Percentiles rank a stretch among this genome's conserved stretches.
Evolutionary conservation across 768 basidiomycete species (phyloP).

Genomic region (Termitomyces titanicus): DNA sequence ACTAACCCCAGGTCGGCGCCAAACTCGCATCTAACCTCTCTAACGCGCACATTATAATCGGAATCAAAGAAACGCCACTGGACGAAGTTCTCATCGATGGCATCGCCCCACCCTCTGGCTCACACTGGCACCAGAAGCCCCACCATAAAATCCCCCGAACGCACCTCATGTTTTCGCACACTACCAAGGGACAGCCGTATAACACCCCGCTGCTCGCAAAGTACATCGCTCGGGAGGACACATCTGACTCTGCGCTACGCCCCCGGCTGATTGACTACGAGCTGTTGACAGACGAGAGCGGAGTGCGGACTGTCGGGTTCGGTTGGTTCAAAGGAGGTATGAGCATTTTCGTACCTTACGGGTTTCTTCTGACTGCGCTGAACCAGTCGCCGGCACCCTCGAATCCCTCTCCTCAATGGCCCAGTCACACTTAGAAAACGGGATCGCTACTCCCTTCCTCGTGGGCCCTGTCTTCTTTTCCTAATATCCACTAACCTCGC

Average conservation of each 20-base stretch:
- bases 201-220: constrained; percentile 75
- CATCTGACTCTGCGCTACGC: too few species aligned
- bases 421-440: constrained; percentile 72
- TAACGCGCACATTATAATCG: constrained; percentile 72
- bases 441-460: constrained; percentile 80
- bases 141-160: constrained; percentile 43
- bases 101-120: constrained; percentile 24
- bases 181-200: constrained; percentile 82
- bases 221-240: constrained; percentile 18
- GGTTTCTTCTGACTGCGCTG: too few species aligned
- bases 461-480: constrained; percentile 23
- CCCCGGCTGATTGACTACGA: constrained; percentile 83
- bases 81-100: constrained; percentile 46
- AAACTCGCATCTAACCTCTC: constrained; percentile 54
- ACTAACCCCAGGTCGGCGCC: constrained; percentile 84
- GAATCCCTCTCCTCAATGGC: constrained; percentile 81
- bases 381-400: constrained; percentile 84
- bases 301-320: constrained; percentile 83
- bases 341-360: too few species aligned
- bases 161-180: constrained; percentile 92
- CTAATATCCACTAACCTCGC: neutral
- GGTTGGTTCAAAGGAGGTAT: constrained; percentile 90
- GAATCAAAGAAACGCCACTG: constrained; percentile 87
- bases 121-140: too few species aligned
- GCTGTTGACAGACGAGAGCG: constrained; percentile 55